Evolutionary conservation across 2,329 filamentous ascomycete species (phyloP).

Genomic region (Colletotrichum sp.): DNA sequence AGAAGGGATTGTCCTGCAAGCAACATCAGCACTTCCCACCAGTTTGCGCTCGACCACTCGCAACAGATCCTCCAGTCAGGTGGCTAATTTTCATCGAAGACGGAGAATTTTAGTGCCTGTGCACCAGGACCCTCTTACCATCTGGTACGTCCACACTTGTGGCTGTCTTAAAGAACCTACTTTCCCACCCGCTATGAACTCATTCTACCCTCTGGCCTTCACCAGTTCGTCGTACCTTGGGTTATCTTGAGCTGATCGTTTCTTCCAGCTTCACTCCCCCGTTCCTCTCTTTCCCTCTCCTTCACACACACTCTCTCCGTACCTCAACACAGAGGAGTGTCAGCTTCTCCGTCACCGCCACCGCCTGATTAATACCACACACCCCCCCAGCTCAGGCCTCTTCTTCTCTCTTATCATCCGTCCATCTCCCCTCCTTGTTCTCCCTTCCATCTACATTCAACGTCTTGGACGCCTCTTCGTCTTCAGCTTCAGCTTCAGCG

Average conservation of each 20-base stretch:
- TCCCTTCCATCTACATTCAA: background rate
- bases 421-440: background rate
- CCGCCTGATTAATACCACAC: slow-evolving; percentile 18
- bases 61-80: slow-evolving; percentile 26
- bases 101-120: slow-evolving; percentile 27
- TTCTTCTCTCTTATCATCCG: slow-evolving; percentile 7
- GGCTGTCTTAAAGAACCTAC: slow-evolving; percentile 28
- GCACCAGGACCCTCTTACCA: slow-evolving; percentile 25
- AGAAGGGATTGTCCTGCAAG: slow-evolving; percentile 26
- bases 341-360: slow-evolving; percentile 11
- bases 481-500: slow-evolving; percentile 1
- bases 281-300: background rate
- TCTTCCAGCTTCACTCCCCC: slow-evolving; percentile 16
- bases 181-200: slow-evolving; percentile 26
- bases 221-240: slow-evolving; percentile 24
- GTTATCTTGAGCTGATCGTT: slow-evolving; percentile 22
- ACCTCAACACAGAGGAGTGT: background rate
- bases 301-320: background rate
- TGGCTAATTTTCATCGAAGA: slow-evolving; percentile 24
- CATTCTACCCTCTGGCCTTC: slow-evolving; percentile 15
- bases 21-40: slow-evolving; percentile 26
- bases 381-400: slow-evolving; percentile 20
- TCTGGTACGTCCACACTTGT: slow-evolving; percentile 24
- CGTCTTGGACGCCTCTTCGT: background rate
- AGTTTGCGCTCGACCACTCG: slow-evolving; percentile 26